Evolutionary conservation across 1,139 yeast genomes (phyloP), one percentile per base, ranked within the genome.

Genomic region (Cylindricascospora bacillispora): DNA sequence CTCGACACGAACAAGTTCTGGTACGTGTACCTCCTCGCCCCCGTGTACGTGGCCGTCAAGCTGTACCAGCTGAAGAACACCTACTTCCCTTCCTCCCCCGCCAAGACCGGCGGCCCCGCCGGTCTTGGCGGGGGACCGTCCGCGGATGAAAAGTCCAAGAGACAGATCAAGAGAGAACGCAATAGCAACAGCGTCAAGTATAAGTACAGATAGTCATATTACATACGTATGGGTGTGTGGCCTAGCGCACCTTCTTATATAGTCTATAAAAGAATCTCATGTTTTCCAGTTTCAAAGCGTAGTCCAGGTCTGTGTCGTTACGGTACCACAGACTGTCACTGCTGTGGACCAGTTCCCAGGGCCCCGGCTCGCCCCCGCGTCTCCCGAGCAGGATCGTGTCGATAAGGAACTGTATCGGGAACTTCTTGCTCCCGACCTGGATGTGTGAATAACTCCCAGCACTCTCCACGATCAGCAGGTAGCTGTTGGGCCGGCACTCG

Each of bases 371-470:
- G 16, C 56, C 61, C 0, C 67, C 67, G 62, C 52, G 53, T 39
- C 63, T 71, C 0, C 83, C 83, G 21, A 70, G 57, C 22, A 83
- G 56, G 1, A 81, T 63, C 28, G 78, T 80, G 47, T 83, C 93
- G 6, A 83, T 63, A 28, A 83, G 60, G 43, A 78, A 81, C 42
- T 81, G 86, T 2, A 83, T 77, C 0, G 95, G 95, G 56, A 83
- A 83, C 40, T 62, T 68, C 47, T 75, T 80, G 17, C 70, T 56
- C 1, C 94, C 94, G 22, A 83, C 65, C 2, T 73, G 67, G 26
- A 83, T 78, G 45, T 81, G 77, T 1, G 93, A 80, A 52, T 76
- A 83, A 3, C 93, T 79, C 0, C 95, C 95, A 0, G 95, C 95
- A 56, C 92, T 77, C 47, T 83, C 95, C 1, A 82, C 73, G 23